Evolutionary conservation across 2,329 filamentous ascomycete genomes (phyloP), one percentile per base, ranked within the genome.

Genomic region (Pyrenophora graminea): DNA sequence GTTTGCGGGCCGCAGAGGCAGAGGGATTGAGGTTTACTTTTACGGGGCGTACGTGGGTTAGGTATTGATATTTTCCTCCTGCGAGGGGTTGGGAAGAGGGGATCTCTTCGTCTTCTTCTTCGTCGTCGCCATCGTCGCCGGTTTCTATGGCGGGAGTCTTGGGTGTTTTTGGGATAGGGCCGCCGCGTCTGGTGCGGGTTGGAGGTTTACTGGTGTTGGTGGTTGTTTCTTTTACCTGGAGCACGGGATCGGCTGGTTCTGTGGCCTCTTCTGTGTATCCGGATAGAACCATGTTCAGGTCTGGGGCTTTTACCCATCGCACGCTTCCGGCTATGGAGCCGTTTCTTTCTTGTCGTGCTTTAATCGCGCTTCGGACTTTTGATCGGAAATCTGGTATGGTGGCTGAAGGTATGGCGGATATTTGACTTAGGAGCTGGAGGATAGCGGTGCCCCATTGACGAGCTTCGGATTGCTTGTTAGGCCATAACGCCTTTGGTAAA

Each of bases 1-100:
- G 33, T 21, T 51, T 51, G 9, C 36, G 41, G 12, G 27, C 18
- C 4, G 44, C 44, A 3, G 48, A 51, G 38, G 48, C 44, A 6
- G 30, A 12, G 1, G 48, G 48, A 10, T 51, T 51, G 6, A 51
- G 12, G 3, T 51, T 30, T 12, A 51, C 48, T 21, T 51, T 51
- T 12, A 51, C 34, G 3, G 48, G 48, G 9, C 33, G 44, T 0
- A 51, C 48, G 17, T 46, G 44, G 2, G 34, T 30, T 9, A 51
- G 48, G 21, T 48, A 51, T 17, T 51, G 48, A 21, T 51, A 51
- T 27, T 51, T 51, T 3, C 48, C 48, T 2, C 48, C 48, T 1
- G 48, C 44, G 10, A 51, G 44, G 7, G 39, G 48, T 0, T 51
- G 38, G 2, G 48, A 51, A 1, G 48, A 51, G 2, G 27, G 27